These are phyloP conservation scores for Chloris gayana DNA, from an alignment of 176 grass and related monocot species.

Conservation along the genomic window DNA sequence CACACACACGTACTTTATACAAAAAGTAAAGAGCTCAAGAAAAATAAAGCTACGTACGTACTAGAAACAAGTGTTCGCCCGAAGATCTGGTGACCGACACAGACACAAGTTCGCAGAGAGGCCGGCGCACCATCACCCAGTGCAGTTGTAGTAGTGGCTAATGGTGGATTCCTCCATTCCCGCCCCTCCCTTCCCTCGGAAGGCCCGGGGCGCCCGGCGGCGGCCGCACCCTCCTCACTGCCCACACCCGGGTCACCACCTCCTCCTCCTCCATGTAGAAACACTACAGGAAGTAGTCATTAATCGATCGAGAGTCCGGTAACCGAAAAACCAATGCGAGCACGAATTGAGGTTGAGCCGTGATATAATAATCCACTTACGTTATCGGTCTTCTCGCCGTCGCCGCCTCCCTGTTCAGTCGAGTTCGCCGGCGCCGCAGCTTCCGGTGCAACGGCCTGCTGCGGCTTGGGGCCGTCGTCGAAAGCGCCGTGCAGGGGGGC, in stretches of 20 bases:
- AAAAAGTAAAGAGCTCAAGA: too few species aligned
- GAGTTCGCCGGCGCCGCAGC: not conserved
- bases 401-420: not conserved
- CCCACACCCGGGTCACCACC: not conserved
- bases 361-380: conserved; percentile 34
- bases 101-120: not conserved
- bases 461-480: not conserved
- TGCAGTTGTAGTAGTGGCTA: not conserved
- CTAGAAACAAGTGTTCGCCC: too few species aligned
- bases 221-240: conserved; percentile 12
- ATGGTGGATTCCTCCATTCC: conserved; percentile 36
- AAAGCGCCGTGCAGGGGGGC: conserved; percentile 10
- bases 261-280: conserved; percentile 30
- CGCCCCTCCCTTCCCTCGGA: conserved; percentile 42
- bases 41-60: not conserved
- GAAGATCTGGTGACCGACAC: not conserved
- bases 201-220: not conserved
- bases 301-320: not conserved
- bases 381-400: not conserved
- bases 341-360: not conserved
- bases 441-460: not conserved
- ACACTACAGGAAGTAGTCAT: not conserved
- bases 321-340: conserved; percentile 15
- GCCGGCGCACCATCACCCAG: too few species aligned
- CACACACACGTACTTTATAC: not conserved